Conservation (phyloP, 495 filamentous ascomycete species). For the Aspergillus incahuasiensis region DNA sequence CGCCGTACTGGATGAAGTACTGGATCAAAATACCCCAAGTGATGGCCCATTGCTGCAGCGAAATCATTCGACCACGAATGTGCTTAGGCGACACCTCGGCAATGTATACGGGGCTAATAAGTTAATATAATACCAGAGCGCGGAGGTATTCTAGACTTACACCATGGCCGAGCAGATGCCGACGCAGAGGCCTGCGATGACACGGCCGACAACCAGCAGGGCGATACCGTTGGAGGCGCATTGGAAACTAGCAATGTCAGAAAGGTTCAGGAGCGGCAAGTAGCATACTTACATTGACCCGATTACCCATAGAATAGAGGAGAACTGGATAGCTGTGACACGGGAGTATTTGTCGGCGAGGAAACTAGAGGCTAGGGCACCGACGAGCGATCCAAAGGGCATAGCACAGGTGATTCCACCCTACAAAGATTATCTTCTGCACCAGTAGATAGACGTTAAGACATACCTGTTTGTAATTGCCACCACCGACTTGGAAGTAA, state of each 20-base stretch:
- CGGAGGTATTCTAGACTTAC: too few species aligned
- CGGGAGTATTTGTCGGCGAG: conserved; percentile 63
- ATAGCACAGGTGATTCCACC: conserved; percentile 28
- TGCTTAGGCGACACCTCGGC: conserved; percentile 71
- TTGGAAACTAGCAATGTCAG: conserved; percentile 7
- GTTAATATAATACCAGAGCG: too few species aligned
- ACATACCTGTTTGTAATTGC: conserved; percentile 19
- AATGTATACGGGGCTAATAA: too few species aligned
- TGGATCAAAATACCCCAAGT: conserved; percentile 67
- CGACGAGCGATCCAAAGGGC: conserved; percentile 57
- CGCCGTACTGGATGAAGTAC: conserved; percentile 54
- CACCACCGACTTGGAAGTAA: conserved; percentile 18
- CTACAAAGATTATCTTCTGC: background rate
- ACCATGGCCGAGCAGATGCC: conserved; percentile 69
- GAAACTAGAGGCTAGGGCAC: conserved; percentile 59
- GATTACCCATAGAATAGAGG: conserved; percentile 57
- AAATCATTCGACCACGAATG: conserved; percentile 69
- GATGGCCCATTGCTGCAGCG: conserved; percentile 72
- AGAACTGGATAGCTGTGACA: conserved; percentile 60
- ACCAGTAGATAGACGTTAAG: background rate
- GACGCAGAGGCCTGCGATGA: conserved; percentile 64
- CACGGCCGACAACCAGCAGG: conserved; percentile 61
- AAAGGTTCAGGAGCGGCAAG: background rate
- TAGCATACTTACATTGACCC: conserved; percentile 10
- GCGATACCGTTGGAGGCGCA: conserved; percentile 51